Conservation (phyloP, 176 grass and related monocot genomes). For the Puccinellia tenuiflora region DNA sequence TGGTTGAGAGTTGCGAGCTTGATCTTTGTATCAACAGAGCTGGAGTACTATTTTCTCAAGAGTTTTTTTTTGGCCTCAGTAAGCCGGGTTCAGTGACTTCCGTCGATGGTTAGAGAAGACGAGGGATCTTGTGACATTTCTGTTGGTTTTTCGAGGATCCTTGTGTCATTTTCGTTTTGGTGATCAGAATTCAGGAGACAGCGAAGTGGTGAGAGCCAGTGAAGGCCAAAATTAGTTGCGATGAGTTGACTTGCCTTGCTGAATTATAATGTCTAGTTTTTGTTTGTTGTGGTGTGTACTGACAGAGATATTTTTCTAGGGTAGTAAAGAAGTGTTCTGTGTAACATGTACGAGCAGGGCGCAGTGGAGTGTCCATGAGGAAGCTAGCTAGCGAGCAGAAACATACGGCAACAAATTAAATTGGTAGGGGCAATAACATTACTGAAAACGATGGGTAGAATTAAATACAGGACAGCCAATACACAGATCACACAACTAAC, state of each 20-base stretch:
- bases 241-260: background rate
- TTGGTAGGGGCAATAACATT: background rate
- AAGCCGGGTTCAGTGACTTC: too few species aligned
- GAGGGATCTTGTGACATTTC: background rate
- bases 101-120: background rate
- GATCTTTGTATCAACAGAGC: too few species aligned
- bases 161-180: background rate
- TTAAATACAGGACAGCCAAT: background rate
- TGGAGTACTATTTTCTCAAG: background rate
- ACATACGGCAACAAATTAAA: background rate
- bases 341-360: background rate
- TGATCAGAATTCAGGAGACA: background rate
- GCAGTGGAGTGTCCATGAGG: background rate
- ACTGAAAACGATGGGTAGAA: constrained; percentile 12
- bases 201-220: background rate
- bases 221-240: background rate
- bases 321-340: background rate
- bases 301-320: background rate
- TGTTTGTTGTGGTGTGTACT: background rate
- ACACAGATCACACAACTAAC: constrained; percentile 1
- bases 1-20: background rate
- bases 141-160: background rate
- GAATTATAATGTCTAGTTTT: background rate
- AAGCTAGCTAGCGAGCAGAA: background rate
- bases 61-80: too few species aligned